These are phyloP conservation scores for Paragyromitra xinjiangensis DNA, from an alignment of 495 filamentous ascomycete species.

Conservation along the genomic window DNA sequence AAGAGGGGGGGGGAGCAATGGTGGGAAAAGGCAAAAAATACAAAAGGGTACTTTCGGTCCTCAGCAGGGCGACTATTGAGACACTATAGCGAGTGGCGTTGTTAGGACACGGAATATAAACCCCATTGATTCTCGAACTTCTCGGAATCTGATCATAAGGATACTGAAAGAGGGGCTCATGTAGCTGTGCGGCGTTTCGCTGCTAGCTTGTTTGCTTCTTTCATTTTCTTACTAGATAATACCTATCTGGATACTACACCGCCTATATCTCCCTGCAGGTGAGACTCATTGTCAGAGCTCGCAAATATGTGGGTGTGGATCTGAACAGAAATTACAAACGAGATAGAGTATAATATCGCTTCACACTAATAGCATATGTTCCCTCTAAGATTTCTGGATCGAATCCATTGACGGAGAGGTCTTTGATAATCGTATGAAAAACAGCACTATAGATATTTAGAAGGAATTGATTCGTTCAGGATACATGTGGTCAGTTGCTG, in stretches of 20 bases:
- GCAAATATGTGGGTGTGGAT: neutral
- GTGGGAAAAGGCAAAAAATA: neutral
- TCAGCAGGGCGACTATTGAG: neutral
- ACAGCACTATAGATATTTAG: constrained; percentile 4
- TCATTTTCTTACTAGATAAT: constrained; percentile 1
- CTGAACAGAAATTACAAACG: constrained; percentile 7
- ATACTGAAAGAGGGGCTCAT: constrained; percentile 14
- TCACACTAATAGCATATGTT: neutral
- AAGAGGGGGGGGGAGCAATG: neutral
- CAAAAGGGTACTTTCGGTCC: neutral
- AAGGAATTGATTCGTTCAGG: neutral
- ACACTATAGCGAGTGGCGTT: neutral
- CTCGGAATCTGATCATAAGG: neutral
- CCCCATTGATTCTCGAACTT: neutral
- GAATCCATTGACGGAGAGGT: constrained; percentile 5
- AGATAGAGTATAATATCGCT: constrained; percentile 7
- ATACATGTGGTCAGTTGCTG: neutral
- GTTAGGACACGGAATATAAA: constrained; percentile 1
- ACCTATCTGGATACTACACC: neutral
- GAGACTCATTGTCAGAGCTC: neutral
- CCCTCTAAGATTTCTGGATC: neutral
- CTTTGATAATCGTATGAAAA: constrained; percentile 15
- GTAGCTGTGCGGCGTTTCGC: constrained; percentile 17
- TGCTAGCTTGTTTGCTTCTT: constrained; percentile 15
- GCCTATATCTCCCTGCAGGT: constrained; percentile 3